Percentiles rank a stretch among this genome's conserved stretches.
Evolutionary conservation across 352 stramenopile genomes (phyloP).

Genomic region (Phytophthora macrochlamydospora): DNA sequence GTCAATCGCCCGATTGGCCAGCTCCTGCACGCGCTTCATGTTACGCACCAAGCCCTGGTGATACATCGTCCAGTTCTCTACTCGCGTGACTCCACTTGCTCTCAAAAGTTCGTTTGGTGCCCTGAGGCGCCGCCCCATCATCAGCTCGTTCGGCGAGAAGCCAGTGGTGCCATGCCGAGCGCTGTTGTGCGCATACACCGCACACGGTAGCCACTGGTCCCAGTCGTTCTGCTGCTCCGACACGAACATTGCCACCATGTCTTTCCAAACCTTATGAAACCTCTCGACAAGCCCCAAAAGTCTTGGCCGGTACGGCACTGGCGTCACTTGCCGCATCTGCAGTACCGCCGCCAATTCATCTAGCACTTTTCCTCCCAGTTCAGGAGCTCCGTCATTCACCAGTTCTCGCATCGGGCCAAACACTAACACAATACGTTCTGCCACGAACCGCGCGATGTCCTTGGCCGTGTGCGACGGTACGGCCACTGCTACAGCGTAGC

Average conservation of each 20-base stretch:
- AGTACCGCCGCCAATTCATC: constrained; percentile 7
- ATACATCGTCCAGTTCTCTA: background rate
- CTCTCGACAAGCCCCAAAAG: constrained; percentile 16
- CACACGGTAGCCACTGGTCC: constrained; percentile 19
- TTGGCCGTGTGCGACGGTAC: constrained; percentile 1
- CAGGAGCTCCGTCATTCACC: constrained; percentile 17
- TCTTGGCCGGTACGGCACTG: constrained; percentile 16
- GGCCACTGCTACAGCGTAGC: constrained; percentile 9
- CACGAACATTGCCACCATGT: constrained; percentile 27
- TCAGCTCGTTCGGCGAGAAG: constrained; percentile 6
- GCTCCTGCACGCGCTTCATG: background rate
- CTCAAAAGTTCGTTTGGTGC: constrained; percentile 9
- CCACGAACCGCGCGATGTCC: constrained; percentile 13
- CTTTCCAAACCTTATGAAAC: constrained; percentile 24
- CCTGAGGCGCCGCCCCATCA: constrained; percentile 9
- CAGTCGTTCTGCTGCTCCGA: constrained; percentile 12
- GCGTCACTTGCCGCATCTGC: constrained; percentile 14
- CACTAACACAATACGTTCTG: constrained; percentile 5
- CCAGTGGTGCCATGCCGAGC: background rate
- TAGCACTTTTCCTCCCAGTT: constrained; percentile 6
- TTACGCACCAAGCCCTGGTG: constrained; percentile 1
- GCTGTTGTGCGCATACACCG: constrained; percentile 11
- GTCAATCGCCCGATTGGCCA: background rate
- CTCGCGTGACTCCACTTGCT: background rate
- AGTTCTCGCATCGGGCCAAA: constrained; percentile 19